Base-by-base conservation (phyloP, 2,329 filamentous ascomycete species). In the Myrmaecium sp. region DNA sequence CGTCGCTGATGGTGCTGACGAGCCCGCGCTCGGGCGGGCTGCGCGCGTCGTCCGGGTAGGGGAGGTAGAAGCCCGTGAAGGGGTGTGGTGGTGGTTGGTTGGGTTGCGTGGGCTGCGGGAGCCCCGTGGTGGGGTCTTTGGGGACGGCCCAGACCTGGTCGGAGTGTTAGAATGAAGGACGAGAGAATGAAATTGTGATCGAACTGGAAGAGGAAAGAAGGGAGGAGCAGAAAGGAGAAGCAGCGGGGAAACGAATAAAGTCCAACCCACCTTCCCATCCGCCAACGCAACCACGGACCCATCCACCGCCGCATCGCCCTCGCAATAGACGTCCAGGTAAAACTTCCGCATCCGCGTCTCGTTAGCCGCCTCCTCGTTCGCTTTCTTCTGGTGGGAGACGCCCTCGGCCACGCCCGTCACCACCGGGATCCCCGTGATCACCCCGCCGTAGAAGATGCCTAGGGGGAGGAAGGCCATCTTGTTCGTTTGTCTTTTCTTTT, bases 341-440 rank as follows among this genome's bases (percentile, higher is more conserved):
- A 64, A 65, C 28, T 64, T 64, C 29, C 57, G 51, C 57, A 63
- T 62, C 19, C 58, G 60, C 24, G 52, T 53, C 27, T 60, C 51
- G 36, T 60, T 59, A 12, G 53, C 50, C 12, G 55, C 54, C 38
- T 62, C 58, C 38, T 55, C 57, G 31, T 62, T 62, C 31, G 58
- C 52, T 31, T 60, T 57, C 35, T 58, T 54, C 28, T 62, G 58
- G 33, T 63, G 50, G 25, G 50, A 48, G 12, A 64, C 57, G 29
- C 58, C 61, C 46, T 64, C 55, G 16, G 57, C 57, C 13, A 64
- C 52, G 33, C 60, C 61, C 0, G 61, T 64, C 3, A 57, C 55
- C 28, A 60, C 55, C 8, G 58, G 58, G 21, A 65, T 57, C 11
- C 51, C 58, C 28, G 52, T 47, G 16, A 60, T 45, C 21, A 38